Percentiles rank a stretch among this genome's conserved stretches.
These are phyloP conservation scores for Albizia julibrissin DNA, from an alignment of 306 rosid genomes.

Conservation along the genomic window DNA sequence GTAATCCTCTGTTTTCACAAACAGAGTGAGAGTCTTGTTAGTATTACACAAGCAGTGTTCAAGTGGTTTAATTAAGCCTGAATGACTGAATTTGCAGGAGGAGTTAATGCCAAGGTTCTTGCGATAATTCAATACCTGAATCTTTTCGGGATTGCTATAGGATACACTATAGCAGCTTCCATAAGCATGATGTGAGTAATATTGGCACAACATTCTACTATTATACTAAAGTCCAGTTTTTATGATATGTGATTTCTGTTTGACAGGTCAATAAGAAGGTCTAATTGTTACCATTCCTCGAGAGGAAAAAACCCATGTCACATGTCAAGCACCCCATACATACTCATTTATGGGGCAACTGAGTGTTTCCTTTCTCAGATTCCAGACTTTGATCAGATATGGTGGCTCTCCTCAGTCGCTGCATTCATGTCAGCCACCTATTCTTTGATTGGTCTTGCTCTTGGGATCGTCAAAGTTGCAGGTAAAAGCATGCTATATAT, in stretches of 20 bases:
- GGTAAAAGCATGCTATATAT: constrained; percentile 30
- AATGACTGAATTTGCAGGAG: constrained; percentile 45
- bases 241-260: not conserved
- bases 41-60: not conserved
- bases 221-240: too few relatives aligned
- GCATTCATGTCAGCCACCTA: constrained; percentile 69
- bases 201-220: not conserved
- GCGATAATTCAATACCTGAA: constrained; percentile 57
- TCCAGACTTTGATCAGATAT: constrained; percentile 63
- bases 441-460: constrained; percentile 55
- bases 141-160: constrained; percentile 54
- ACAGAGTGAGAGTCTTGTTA: not conserved
- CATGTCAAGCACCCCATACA: constrained; percentile 53
- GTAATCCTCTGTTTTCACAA: constrained; percentile 27
- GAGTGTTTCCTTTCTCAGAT: constrained; percentile 59
- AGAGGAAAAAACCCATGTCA: constrained; percentile 50
- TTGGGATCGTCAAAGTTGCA: constrained; percentile 68
- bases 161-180: constrained; percentile 67
- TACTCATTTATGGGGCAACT: constrained; percentile 45
- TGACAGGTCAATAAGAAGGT: constrained; percentile 55
- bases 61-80: not conserved
- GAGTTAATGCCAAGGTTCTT: constrained; percentile 38
- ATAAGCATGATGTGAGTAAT: constrained; percentile 59
- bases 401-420: constrained; percentile 73
- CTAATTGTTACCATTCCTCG: constrained; percentile 49